Base-by-base conservation (phyloP, 345 rosid genomes). In the Salix arbutifolia region DNA sequence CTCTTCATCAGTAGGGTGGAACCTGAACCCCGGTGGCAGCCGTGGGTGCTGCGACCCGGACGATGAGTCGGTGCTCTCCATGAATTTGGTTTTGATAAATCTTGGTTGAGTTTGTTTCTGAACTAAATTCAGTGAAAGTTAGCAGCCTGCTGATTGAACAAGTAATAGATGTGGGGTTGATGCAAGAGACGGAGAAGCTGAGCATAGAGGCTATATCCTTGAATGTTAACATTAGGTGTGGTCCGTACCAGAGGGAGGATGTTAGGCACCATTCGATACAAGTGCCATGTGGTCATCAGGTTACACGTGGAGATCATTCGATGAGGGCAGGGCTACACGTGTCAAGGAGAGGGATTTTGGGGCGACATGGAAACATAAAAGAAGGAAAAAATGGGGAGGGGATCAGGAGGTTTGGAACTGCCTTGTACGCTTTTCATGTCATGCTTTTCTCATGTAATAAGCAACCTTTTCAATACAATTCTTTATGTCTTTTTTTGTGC, bases 1-100 rank as follows among this genome's bases (percentile, higher is more conserved):
- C 83, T 96, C 99, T 82, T 96, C 98, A n/a, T 96, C 98, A 28
- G 99, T 92, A 17, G 99, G 99, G 76, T 96, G 99, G 88, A 96
- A 96, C 31, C 99, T 82, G 87, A 96, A 96, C 4, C 99, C 99
- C 7, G 98, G 98, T 8, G 99, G 99, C 7, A 96, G 93, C 62
- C 88, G 92, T 1, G 94, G 98, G 78, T 92, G 92, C 31, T 79
- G 93, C 8, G 89, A 82, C 62, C 87, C 86, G 21, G 91, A 83
- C n/a, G 92, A 90, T 0, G 96, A 91, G 76, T 91, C 92, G 30
- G 94, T 85, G 78, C 97, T 88, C 86, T 92, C 98, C 98, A 93
- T 93, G 14, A 77, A 56, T 23, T 0, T 9, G 28, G 14, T 10
- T 23, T 56, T 25, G 11, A 10, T 4, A 3, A 4, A 12, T 56